Percentiles rank a stretch among this genome's conserved stretches.
These are phyloP conservation scores for Mucor mucedo DNA, from an alignment of 371 early-diverging fungal species.

Conservation along the genomic window DNA sequence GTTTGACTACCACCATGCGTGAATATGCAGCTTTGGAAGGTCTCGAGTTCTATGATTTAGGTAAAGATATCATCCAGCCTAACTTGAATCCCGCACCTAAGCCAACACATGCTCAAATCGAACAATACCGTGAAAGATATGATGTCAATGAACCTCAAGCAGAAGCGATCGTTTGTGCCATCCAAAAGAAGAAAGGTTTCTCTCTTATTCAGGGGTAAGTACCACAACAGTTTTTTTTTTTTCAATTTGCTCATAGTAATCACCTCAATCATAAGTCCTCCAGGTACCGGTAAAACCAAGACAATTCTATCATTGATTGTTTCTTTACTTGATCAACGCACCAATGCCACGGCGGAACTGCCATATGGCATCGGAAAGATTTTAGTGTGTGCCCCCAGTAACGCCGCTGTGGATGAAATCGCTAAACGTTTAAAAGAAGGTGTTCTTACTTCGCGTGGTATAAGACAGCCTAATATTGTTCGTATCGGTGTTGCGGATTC, in stretches of 20 bases:
- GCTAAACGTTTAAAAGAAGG: constrained; percentile 82
- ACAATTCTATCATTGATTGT: constrained; percentile 88
- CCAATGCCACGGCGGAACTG: constrained; percentile 6
- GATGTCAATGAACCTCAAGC: constrained; percentile 92
- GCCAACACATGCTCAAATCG: constrained; percentile 33
- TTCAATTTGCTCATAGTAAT: neutral
- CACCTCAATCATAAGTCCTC: constrained; percentile 58
- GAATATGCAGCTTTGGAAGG: constrained; percentile 84
- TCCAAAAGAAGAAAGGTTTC: constrained; percentile 75
- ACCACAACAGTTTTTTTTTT: too few relatives aligned
- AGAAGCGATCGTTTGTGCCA: constrained; percentile 77
- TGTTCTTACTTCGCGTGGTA: constrained; percentile 59
- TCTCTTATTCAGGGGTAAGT: constrained; percentile 88
- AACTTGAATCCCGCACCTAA: constrained; percentile 30
- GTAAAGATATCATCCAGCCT: constrained; percentile 71
- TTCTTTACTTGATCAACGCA: constrained; percentile 63
- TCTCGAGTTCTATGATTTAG: constrained; percentile 68
- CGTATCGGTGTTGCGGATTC: constrained; percentile 83
- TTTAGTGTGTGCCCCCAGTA: constrained; percentile 95
- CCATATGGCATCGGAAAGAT: constrained; percentile 51
- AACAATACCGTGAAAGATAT: constrained; percentile 63
- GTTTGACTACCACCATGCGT: constrained; percentile 79
- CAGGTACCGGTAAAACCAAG: constrained; percentile 93
- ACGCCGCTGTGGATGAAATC: constrained; percentile 98
- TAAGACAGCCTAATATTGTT: constrained; percentile 74